Evolutionary conservation across 2,329 filamentous ascomycete genomes (phyloP).

Genomic region (Emmonsiellopsis sp.): DNA sequence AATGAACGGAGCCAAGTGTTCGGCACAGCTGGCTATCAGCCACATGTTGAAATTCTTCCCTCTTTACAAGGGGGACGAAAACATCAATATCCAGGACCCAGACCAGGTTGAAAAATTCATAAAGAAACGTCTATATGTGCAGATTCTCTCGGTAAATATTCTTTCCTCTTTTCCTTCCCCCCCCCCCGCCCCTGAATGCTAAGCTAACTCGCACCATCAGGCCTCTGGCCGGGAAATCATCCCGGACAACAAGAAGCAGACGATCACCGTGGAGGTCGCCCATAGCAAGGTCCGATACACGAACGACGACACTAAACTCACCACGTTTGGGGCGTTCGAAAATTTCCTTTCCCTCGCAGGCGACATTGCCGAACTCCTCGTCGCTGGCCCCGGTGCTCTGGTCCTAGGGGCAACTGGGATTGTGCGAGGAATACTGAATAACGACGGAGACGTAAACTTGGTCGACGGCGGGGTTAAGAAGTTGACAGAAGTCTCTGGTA

Average conservation of each 20-base stretch:
- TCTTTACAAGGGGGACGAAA: background rate
- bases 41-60: slow-evolving; percentile 2
- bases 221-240: background rate
- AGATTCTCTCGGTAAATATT: background rate
- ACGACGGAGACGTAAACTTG: background rate
- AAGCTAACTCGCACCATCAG: background rate
- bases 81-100: background rate
- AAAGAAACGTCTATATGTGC: background rate
- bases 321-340: background rate
- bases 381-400: background rate
- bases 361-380: slow-evolving; percentile 2
- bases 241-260: background rate
- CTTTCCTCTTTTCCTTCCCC: background rate
- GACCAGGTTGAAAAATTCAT: background rate
- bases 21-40: background rate
- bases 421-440: background rate
- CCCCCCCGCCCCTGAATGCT: background rate
- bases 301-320: background rate
- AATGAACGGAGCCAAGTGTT: background rate
- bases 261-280: background rate
- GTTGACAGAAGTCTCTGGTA: background rate
- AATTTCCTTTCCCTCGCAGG: slow-evolving; percentile 1
- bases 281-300: background rate
- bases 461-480: background rate
- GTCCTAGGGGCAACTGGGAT: background rate